phyloP scores from a whole-genome alignment of 371 early-diverging fungal species.

The Amoeboaphelidium occidentale region DNA sequence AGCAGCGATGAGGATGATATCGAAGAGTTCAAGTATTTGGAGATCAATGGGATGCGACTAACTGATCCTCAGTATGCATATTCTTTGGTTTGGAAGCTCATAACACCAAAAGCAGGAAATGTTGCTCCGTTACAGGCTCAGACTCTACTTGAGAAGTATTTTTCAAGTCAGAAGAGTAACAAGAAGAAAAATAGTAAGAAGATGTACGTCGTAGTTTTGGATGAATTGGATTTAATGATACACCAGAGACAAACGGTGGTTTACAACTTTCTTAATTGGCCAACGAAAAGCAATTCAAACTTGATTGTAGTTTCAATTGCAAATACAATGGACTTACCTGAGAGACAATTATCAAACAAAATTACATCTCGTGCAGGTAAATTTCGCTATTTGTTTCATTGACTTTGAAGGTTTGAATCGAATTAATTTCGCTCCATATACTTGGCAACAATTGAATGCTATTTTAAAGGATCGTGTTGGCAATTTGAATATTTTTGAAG shows the following conservation, averaged over 20 bases:
- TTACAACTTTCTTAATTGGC: conserved; percentile 97
- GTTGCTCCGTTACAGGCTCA: conserved; percentile 52
- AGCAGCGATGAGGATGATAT: conserved; percentile 17
- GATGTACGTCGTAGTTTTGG: conserved; percentile 62
- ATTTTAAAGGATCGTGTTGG: conserved; percentile 54
- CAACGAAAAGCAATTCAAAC: conserved; percentile 28
- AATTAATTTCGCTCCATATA: conserved; percentile 75
- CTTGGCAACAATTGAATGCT: conserved; percentile 43
- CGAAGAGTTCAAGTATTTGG: conserved; percentile 51
- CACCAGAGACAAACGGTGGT: conserved; percentile 76
- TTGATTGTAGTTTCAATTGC: conserved; percentile 87
- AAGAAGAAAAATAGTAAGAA: not conserved
- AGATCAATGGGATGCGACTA: conserved; percentile 88
- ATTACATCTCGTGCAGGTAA: conserved; percentile 75
- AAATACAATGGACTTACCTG: conserved; percentile 97
- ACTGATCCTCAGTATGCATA: conserved; percentile 77
- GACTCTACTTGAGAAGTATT: conserved; percentile 37
- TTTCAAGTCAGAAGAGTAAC: conserved; percentile 5
- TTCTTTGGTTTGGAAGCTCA: conserved; percentile 47
- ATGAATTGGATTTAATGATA: conserved; percentile 88
- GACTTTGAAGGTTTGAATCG: conserved; percentile 35
- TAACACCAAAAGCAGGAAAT: conserved; percentile 14
- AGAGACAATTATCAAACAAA: conserved; percentile 69
- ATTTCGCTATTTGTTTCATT: conserved; percentile 5
- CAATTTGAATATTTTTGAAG: conserved; percentile 40